Evolutionary conservation across 768 basidiomycete genomes (phyloP).

Genomic region (Austroboletus festivus): DNA sequence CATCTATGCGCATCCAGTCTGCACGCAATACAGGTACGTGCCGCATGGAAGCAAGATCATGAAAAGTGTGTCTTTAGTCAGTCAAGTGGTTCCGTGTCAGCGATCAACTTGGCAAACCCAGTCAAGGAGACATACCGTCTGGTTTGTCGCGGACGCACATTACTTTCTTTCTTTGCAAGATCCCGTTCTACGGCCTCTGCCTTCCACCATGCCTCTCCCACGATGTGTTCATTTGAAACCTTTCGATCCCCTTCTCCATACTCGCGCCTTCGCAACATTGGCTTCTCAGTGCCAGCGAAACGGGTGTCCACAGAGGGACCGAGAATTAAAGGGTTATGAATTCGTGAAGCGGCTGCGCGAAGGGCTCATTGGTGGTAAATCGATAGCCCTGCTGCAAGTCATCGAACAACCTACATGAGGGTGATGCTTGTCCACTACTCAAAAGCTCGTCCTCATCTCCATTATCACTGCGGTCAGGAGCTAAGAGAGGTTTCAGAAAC

Average conservation of each 20-base stretch:
- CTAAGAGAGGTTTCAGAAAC: background rate
- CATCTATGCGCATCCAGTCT: slow-evolving; percentile 75
- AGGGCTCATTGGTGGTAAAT: slow-evolving; percentile 6
- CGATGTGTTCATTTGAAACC: slow-evolving; percentile 39
- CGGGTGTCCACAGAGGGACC: slow-evolving; percentile 30
- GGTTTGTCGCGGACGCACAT: slow-evolving; percentile 23
- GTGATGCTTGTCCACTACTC: slow-evolving; percentile 77
- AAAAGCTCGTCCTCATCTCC: slow-evolving; percentile 64
- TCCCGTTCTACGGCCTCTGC: slow-evolving; percentile 14
- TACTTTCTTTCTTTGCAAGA: slow-evolving; percentile 6
- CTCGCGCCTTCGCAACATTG: background rate
- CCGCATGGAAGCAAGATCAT: slow-evolving; percentile 52
- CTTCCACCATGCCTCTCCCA: slow-evolving; percentile 22
- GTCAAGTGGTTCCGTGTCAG: background rate
- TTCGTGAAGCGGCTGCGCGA: slow-evolving; percentile 24
- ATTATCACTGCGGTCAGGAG: slow-evolving; percentile 16
- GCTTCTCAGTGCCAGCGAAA: slow-evolving; percentile 17
- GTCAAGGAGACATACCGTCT: slow-evolving; percentile 18
- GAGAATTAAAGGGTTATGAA: slow-evolving; percentile 22
- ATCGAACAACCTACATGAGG: slow-evolving; percentile 47
- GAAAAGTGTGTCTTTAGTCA: slow-evolving; percentile 60
- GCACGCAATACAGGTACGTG: slow-evolving; percentile 46
- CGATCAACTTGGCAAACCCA: background rate
- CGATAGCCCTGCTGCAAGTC: slow-evolving; percentile 1
- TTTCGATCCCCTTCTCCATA: slow-evolving; percentile 28